Percentiles rank a stretch among this genome's conserved stretches.
These are phyloP conservation scores for Fusarium cicatricum DNA, from an alignment of 2,329 filamentous ascomycete species.

Conservation along the genomic window DNA sequence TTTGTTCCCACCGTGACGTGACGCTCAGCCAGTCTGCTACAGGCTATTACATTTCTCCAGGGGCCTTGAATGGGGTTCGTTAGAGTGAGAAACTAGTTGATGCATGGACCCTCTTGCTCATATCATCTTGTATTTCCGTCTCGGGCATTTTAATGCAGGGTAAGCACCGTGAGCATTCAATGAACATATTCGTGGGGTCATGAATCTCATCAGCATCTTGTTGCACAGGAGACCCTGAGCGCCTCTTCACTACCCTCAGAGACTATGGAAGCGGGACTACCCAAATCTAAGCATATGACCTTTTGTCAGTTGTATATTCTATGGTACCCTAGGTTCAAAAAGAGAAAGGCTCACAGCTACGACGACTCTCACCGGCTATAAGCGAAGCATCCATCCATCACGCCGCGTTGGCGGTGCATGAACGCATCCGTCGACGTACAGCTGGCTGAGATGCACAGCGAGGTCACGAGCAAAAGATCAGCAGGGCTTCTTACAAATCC, in stretches of 20 bases:
- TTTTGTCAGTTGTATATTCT: no score
- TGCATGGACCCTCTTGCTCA: not conserved
- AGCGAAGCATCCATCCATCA: no score
- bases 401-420: conserved; percentile 16
- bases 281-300: no score
- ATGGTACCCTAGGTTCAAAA: no score
- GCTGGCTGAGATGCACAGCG: conserved; percentile 14
- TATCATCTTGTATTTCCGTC: not conserved
- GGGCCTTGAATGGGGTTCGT: not conserved
- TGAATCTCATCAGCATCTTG: not conserved
- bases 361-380: no score
- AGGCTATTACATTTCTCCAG: conserved; percentile 1
- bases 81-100: not conserved
- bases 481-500: conserved; percentile 8
- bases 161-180: conserved; percentile 4
- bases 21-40: not conserved
- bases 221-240: not conserved
- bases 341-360: no score
- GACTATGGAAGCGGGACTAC: no score
- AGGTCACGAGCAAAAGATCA: conserved; percentile 11
- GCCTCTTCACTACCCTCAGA: no score
- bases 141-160: conserved; percentile 3
- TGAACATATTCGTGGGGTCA: not conserved
- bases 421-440: conserved; percentile 13
- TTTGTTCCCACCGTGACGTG: not conserved